A percentile compares a stretch with the other conserved stretches of the same genome.
phyloP scores from a whole-genome alignment of 306 rosid species.

The Oemleria cerasiformis region DNA sequence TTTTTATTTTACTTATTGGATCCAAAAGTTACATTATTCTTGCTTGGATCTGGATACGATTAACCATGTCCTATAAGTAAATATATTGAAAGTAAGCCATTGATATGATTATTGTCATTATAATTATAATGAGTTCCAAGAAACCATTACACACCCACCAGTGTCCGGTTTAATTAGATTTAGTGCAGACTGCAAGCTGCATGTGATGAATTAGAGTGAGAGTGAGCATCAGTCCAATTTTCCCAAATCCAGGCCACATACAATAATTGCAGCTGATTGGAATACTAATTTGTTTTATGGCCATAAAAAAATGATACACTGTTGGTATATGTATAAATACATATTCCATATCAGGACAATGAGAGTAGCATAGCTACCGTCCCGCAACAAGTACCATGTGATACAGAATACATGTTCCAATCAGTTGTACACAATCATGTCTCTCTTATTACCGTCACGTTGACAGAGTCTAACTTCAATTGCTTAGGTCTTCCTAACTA shows the following conservation, averaged over 20 bases:
- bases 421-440: too few species aligned
- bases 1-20: not conserved
- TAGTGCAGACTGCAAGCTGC: not conserved
- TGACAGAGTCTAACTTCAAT: too few species aligned
- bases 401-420: too few species aligned
- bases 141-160: conserved; percentile 1
- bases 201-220: conserved; percentile 24
- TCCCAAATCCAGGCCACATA: not conserved
- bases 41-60: not conserved
- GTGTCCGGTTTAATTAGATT: conserved; percentile 16
- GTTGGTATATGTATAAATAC: not conserved
- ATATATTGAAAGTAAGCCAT: too few species aligned
- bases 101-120: too few species aligned
- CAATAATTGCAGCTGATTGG: conserved; percentile 4
- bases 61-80: too few species aligned
- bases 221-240: not conserved
- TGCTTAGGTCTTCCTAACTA: not conserved
- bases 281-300: not conserved
- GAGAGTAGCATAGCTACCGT: not conserved
- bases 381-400: not conserved
- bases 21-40: conserved; percentile 20
- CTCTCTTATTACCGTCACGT: too few species aligned
- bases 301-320: not conserved
- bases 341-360: not conserved
- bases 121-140: not conserved